Conservation (phyloP, 148 eudicot species). For the Limonium bicolor region DNA sequence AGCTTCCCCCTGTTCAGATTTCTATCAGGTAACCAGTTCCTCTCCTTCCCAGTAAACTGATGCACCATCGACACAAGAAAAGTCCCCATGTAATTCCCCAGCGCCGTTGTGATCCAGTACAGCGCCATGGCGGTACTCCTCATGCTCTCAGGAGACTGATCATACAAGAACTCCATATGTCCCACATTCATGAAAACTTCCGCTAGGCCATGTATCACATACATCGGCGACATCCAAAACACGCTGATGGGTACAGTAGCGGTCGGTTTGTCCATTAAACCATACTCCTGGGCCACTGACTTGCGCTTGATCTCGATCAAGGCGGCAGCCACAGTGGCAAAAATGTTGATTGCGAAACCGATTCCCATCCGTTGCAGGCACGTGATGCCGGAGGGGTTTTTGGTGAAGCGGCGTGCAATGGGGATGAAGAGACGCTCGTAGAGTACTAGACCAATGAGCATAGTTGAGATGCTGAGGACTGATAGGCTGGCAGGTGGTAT, state of each 20-base stretch:
- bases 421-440: slow-evolving; percentile 50
- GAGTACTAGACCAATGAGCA: slow-evolving; percentile 20
- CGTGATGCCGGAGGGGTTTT: slow-evolving; percentile 36
- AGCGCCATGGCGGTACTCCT: slow-evolving; percentile 36
- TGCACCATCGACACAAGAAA: slow-evolving; percentile 36
- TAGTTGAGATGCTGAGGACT: slow-evolving; percentile 20
- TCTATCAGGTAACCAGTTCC: slow-evolving; percentile 31
- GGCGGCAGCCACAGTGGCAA: slow-evolving; percentile 25
- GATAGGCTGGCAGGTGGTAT: slow-evolving; percentile 48
- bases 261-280: slow-evolving; percentile 22
- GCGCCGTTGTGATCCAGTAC: slow-evolving; percentile 21
- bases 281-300: slow-evolving; percentile 21
- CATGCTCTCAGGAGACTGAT: slow-evolving; percentile 52
- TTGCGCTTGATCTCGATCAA: slow-evolving; percentile 34
- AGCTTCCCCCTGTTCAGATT: slow-evolving; percentile 30
- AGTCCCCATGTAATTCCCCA: slow-evolving; percentile 38
- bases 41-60: slow-evolving; percentile 17
- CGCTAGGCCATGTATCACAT: slow-evolving; percentile 26
- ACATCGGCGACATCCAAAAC: slow-evolving; percentile 48
- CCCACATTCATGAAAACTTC: slow-evolving; percentile 31
- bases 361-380: slow-evolving; percentile 49
- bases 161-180: slow-evolving; percentile 40
- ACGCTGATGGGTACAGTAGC: slow-evolving; percentile 34
- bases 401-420: slow-evolving; percentile 23
- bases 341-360: slow-evolving; percentile 27